phyloP scores from a whole-genome alignment of 768 basidiomycete genomes.

The Termitomyces sp. region DNA sequence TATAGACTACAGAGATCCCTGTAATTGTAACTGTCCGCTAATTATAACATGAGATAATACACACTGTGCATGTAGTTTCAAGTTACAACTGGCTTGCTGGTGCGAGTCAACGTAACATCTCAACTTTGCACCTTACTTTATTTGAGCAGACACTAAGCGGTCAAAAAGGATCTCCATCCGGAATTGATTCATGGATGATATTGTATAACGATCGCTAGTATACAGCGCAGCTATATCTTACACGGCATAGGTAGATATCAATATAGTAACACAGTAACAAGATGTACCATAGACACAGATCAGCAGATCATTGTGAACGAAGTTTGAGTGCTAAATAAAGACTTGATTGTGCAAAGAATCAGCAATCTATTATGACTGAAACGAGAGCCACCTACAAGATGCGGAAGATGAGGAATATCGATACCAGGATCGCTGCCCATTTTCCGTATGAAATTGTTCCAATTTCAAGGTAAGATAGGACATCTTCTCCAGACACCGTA shows the following conservation, averaged over 20 bases:
- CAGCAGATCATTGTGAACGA: conserved; percentile 7
- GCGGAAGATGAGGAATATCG: conserved; percentile 42
- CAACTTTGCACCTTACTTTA: background rate
- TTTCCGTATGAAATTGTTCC: conserved; percentile 36
- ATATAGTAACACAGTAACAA: background rate
- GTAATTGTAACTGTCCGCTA: background rate
- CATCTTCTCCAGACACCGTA: conserved; percentile 45
- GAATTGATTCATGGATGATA: background rate
- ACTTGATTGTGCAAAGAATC: background rate
- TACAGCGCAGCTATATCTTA: background rate
- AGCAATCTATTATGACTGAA: background rate
- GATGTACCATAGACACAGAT: background rate
- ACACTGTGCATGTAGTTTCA: background rate
- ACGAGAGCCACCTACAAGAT: conserved; percentile 26
- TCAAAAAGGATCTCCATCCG: background rate
- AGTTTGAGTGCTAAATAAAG: conserved; percentile 11
- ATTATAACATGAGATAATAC: background rate
- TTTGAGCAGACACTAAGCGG: background rate
- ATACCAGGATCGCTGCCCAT: conserved; percentile 40
- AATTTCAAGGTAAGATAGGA: conserved; percentile 43
- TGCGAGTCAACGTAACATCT: background rate
- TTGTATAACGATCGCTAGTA: background rate
- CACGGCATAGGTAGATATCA: background rate
- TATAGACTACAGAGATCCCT: background rate
- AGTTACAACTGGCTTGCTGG: background rate